Conservation (phyloP, 108 stramenopile genomes). For the Phaeodactylum tricornutum region DNA sequence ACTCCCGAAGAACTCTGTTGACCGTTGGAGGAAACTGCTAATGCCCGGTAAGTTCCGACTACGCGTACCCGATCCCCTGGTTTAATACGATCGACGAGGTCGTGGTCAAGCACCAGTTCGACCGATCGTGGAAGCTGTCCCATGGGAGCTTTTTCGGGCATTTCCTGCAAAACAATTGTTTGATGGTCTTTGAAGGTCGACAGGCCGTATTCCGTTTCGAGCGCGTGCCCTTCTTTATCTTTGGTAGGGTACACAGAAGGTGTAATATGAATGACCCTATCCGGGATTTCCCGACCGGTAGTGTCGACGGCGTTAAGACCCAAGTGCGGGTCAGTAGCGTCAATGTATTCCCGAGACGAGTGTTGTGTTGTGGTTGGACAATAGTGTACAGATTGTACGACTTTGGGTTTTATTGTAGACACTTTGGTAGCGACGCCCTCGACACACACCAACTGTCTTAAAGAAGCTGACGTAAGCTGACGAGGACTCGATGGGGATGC, state of each 20-base stretch:
- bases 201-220: conserved; percentile 96
- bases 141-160: conserved; percentile 94
- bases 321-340: conserved; percentile 92
- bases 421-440: conserved; percentile 98
- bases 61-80: conserved; percentile 95
- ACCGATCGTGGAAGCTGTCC: conserved; percentile 96
- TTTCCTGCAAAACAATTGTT: conserved; percentile 93
- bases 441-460: conserved; percentile 87
- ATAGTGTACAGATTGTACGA: conserved; percentile 94
- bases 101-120: conserved; percentile 87
- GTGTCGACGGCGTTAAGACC: conserved; percentile 70
- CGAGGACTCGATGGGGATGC: conserved; percentile 58
- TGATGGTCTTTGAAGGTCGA: conserved; percentile 95
- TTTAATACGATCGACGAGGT: conserved; percentile 91
- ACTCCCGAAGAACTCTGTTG: conserved; percentile 52
- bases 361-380: conserved; percentile 83
- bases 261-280: conserved; percentile 70
- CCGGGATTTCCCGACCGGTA: conserved; percentile 61
- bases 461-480: conserved; percentile 41
- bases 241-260: conserved; percentile 83
- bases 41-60: conserved; percentile 88
- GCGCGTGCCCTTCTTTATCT: conserved; percentile 80
- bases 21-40: conserved; percentile 40
- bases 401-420: conserved; percentile 94
- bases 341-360: conserved; percentile 80